Evolutionary conservation across 2,329 filamentous ascomycete genomes (phyloP), one percentile per base, ranked within the genome.

Genomic region (Diaporthe humulicola): DNA sequence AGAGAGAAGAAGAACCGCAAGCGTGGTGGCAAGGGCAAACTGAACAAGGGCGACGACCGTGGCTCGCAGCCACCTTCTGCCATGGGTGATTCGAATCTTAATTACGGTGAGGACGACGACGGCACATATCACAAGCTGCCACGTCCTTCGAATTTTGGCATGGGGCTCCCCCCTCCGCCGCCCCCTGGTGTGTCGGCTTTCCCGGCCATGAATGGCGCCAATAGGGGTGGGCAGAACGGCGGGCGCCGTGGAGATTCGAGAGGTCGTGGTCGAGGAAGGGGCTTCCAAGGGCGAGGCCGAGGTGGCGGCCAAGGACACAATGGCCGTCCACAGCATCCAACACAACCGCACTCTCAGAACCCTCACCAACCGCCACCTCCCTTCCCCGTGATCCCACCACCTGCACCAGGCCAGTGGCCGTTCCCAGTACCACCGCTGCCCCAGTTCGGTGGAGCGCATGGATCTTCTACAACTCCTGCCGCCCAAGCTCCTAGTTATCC

Each of bases 81-180:
- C 69, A 81, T 84, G 74, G 83, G 81, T 22, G 77, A 83, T 36
- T 81, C 81, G 30, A 88, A 88, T 45, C 85, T 94, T 54, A 91
- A 90, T 79, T 94, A 94, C 78, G 93, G 93, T 74, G 92, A 95
- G 73, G 88, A 89, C 38, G 89, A 92, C 2, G 91, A 93, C 75
- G 92, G 92, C 0, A 90, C 91, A 0, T 96, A 96, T 81, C 93
- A 91, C 77, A 93, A 93, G 7, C 87, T 96, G 25, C 84, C 92
- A 28, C 87, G 94, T 25, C 94, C 94, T 1, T 87, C 89, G 25
- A 92, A 92, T 66, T 91, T 93, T 75, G 89, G 88, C 8, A 85
- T 85, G 74, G 86, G 85, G 0, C 81, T 77, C 83, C 88, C 79
- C 82, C 88, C 81, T 82, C 87, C 80, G 83, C 89, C 86, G 79